Percentiles rank a stretch among this genome's conserved stretches.
These are phyloP conservation scores for Amanita exitialis DNA, from an alignment of 768 basidiomycete genomes.

Conservation along the genomic window DNA sequence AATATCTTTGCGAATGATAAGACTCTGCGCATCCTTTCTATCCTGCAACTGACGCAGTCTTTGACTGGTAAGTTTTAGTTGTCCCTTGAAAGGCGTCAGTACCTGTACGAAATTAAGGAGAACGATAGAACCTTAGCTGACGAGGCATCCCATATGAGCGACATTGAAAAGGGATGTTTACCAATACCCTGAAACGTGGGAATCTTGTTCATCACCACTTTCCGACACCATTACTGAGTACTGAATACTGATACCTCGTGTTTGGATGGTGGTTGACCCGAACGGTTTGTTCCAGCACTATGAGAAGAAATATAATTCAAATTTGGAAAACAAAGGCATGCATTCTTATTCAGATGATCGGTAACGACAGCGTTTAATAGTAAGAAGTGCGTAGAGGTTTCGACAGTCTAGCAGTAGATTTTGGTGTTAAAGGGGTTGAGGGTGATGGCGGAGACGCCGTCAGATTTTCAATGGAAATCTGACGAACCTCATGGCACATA, in stretches of 20 bases:
- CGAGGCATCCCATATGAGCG: conserved; percentile 23
- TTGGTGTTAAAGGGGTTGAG: not conserved
- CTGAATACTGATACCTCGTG: too few species aligned
- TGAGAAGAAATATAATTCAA: too few species aligned
- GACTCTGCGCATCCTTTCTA: conserved; percentile 54
- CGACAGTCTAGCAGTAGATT: conserved; percentile 10
- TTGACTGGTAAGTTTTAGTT: conserved; percentile 54
- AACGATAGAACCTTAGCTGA: conserved; percentile 23
- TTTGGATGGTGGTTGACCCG: too few species aligned
- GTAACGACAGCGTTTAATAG: conserved; percentile 5
- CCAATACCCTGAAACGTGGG: not conserved
- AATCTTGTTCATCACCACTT: too few species aligned
- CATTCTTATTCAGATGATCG: too few species aligned
- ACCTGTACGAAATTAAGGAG: not conserved
- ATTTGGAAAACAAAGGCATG: too few species aligned
- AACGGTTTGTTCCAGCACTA: too few species aligned
- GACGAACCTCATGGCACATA: not conserved
- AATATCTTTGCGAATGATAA: conserved; percentile 57
- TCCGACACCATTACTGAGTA: too few species aligned
- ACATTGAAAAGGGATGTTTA: conserved; percentile 5
- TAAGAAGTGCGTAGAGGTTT: conserved; percentile 10
- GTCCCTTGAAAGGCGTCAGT: conserved; percentile 30
- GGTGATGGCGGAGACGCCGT: not conserved
- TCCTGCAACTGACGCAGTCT: conserved; percentile 62
- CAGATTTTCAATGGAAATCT: not conserved